Base-by-base conservation (phyloP, 257 asterid genomes). In the Apocynum venetum region DNA sequence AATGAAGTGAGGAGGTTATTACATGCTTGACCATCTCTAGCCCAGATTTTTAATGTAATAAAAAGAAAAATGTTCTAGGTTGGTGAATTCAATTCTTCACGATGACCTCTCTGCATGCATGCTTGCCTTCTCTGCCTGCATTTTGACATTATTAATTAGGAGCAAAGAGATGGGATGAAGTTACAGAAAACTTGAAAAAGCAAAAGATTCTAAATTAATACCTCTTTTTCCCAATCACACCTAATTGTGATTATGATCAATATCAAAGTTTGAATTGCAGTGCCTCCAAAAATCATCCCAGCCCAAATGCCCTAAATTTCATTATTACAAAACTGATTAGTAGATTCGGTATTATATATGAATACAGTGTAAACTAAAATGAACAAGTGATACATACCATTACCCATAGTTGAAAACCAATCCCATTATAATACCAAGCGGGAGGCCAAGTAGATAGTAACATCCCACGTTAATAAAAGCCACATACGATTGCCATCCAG, bases 251-350 rank as follows among this genome's bases (percentile, higher is more conserved):
- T 90, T 17, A 86, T 71, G 57, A 76, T 80, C 59, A 92, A 82
- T 19, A 90, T 82, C 59, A 84, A 12, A 4, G 96, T 92, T 63
- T 91, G 97, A 40, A 92, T 71, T 3, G 89, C 90, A 2, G 95
- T 88, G 71, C 96, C 97, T 8, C 97, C 93, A 70, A 92, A 86
- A 4, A 92, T 85, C 96, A 91, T 92, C 38, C 97, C 96, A 74
- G 86, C 87, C 91, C 89, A 85, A 2, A 85, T 78, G 0, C 91
- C 88, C 90, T 87, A 36, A 15, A 57, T 2, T 43, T 44, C 51
- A 47, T 47, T 47, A 47, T 47, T 8, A 47, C 51, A 47, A 47
- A 47, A 25, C 31, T 25, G 31, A 44, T 44, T 55, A n/a, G 0
- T 6, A 4, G 1, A 46, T 44, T 3, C 3, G 3, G 6, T 44